phyloP scores from a whole-genome alignment of 2,329 filamentous ascomycete genomes.

The Cyphellophora attinorum region DNA sequence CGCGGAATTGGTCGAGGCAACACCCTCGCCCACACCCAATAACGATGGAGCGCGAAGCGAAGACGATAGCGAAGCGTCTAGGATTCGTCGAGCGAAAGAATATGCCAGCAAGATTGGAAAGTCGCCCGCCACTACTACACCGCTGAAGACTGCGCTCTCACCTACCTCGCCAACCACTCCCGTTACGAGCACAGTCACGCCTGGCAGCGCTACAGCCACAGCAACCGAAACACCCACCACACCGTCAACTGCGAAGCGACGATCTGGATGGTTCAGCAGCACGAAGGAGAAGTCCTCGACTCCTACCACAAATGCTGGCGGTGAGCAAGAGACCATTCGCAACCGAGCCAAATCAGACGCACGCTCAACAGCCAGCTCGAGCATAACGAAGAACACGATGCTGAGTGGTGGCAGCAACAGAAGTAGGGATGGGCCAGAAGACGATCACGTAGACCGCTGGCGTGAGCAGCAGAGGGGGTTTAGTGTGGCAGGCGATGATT shows the following conservation, averaged over 20 bases:
- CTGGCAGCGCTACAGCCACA: slow-evolving; percentile 1
- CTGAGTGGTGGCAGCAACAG: slow-evolving; percentile 8
- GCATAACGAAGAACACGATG: slow-evolving; percentile 14
- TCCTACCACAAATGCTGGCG: too few relatives aligned
- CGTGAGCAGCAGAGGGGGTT: slow-evolving; percentile 4
- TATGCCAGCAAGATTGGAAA: slow-evolving; percentile 10
- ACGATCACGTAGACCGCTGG: slow-evolving; percentile 16
- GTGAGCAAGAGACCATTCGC: too few relatives aligned
- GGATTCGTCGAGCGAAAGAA: slow-evolving; percentile 12
- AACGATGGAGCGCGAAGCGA: slow-evolving; percentile 23
- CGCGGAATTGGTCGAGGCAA: slow-evolving; percentile 79
- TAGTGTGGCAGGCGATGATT: slow-evolving; percentile 2
- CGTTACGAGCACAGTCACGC: not conserved
- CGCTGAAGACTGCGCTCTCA: not conserved
- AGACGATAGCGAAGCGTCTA: slow-evolving; percentile 13
- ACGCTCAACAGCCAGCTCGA: slow-evolving; percentile 14
- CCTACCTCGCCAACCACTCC: not conserved
- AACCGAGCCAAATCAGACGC: too few relatives aligned
- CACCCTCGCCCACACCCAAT: slow-evolving; percentile 34
- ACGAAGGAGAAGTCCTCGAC: too few relatives aligned
- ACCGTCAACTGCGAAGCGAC: slow-evolving; percentile 9
- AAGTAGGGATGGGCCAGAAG: slow-evolving; percentile 14
- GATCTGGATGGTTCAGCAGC: slow-evolving; percentile 12
- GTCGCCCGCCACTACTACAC: slow-evolving; percentile 4
- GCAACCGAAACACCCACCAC: slow-evolving; percentile 4